Evolutionary conservation across 345 rosid species (phyloP).

Genomic region (Luvunga scandens): DNA sequence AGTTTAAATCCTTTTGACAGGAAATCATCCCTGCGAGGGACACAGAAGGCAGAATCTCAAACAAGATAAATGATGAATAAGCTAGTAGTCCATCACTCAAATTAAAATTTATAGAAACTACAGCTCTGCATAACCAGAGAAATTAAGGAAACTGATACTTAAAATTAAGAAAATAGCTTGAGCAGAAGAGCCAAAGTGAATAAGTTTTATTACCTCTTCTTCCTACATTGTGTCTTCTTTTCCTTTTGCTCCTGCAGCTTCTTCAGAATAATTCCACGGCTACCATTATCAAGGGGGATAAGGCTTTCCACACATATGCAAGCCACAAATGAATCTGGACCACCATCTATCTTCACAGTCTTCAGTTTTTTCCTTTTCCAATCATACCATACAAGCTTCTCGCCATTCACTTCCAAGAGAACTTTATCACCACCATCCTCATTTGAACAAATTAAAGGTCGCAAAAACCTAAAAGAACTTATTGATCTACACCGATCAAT

Average conservation of each 20-base stretch:
- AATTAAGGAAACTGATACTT: background rate
- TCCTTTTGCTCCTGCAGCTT: background rate
- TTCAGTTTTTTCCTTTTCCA: constrained; percentile 26
- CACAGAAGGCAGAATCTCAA: background rate
- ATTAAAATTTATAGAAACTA: background rate
- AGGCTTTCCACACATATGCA: constrained; percentile 15
- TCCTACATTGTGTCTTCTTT: background rate
- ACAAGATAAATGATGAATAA: background rate
- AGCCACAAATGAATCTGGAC: constrained; percentile 12
- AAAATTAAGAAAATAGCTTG: background rate
- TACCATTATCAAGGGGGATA: background rate
- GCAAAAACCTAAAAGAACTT: constrained; percentile 29
- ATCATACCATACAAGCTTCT: constrained; percentile 51
- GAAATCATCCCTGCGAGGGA: constrained; percentile 16
- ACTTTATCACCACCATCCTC: constrained; percentile 26
- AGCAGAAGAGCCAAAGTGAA: background rate
- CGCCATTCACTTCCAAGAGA: constrained; percentile 42
- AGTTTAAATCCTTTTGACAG: constrained; percentile 15
- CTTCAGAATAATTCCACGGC: background rate
- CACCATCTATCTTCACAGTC: constrained; percentile 30
- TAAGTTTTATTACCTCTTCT: constrained; percentile 11
- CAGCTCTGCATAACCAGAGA: background rate
- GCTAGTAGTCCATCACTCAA: background rate
- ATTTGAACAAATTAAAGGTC: constrained; percentile 46
- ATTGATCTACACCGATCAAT: constrained; percentile 17